Evolutionary conservation across 768 basidiomycete genomes (phyloP).

Genomic region (Cystofilobasidium capitatum): DNA sequence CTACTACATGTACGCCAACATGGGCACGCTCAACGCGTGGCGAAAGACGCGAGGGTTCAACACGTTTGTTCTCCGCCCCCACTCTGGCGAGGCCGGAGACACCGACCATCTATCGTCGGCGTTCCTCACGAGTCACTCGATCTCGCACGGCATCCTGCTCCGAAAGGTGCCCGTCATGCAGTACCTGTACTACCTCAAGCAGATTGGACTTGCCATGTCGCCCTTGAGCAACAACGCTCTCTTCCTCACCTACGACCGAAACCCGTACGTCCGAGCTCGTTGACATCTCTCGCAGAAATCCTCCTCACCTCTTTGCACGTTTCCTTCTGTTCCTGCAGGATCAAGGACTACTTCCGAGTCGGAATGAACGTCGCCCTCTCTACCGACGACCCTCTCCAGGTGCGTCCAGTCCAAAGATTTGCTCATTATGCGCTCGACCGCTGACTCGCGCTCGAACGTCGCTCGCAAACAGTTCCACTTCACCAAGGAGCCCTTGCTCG

Average conservation of each 20-base stretch:
- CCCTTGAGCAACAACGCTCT: constrained; percentile 95
- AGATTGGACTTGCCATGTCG: constrained; percentile 97
- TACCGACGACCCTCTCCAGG: constrained; percentile 27
- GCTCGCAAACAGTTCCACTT: constrained; percentile 83
- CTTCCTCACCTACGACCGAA: constrained; percentile 92
- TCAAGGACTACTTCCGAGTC: constrained; percentile 92
- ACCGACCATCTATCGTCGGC: constrained; percentile 94
- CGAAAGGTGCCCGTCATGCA: constrained; percentile 95
- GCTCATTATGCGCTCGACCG: neutral
- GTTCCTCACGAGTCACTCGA: constrained; percentile 92
- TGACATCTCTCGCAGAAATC: neutral
- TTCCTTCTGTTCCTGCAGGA: neutral
- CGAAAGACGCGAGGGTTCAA: constrained; percentile 59
- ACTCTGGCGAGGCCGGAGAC: constrained; percentile 95
- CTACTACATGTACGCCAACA: constrained; percentile 97
- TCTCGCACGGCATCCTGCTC: constrained; percentile 96
- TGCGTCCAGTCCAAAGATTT: too few relatives aligned
- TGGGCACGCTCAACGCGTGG: constrained; percentile 46
- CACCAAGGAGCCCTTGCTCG: constrained; percentile 92
- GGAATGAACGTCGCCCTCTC: constrained; percentile 60
- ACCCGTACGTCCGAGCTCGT: constrained; percentile 47
- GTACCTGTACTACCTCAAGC: constrained; percentile 94
- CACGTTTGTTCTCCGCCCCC: constrained; percentile 92
- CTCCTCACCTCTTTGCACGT: neutral
- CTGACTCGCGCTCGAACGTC: neutral